These are phyloP conservation scores for Kokia cookei DNA, from an alignment of 441 rosid genomes.

Conservation along the genomic window DNA sequence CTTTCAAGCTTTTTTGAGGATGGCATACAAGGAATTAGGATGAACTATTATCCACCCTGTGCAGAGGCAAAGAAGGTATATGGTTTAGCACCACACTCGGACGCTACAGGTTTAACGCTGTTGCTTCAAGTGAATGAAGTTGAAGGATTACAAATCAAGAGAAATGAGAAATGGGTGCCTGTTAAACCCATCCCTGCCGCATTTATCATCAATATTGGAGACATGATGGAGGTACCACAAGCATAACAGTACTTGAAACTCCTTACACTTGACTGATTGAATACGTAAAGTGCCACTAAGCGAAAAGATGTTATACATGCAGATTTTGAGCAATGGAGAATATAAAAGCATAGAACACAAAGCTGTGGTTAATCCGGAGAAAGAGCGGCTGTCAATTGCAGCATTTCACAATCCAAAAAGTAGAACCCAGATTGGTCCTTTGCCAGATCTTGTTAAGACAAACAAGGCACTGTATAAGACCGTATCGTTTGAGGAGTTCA, in stretches of 20 bases:
- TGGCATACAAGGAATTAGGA: constrained; percentile 31
- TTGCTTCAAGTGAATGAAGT: constrained; percentile 34
- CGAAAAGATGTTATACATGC: not conserved
- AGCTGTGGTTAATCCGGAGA: constrained; percentile 18
- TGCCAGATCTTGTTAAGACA: constrained; percentile 5
- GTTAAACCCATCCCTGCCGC: constrained; percentile 32
- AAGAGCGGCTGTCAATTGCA: constrained; percentile 24
- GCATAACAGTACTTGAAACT: not conserved
- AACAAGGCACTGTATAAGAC: constrained; percentile 17
- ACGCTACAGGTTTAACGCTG: constrained; percentile 32
- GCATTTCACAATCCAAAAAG: constrained; percentile 20
- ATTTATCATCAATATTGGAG: constrained; percentile 34
- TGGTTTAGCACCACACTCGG: constrained; percentile 39
- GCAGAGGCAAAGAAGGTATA: constrained; percentile 21
- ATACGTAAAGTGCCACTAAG: not conserved
- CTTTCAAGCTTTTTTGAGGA: constrained; percentile 19
- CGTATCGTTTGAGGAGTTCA: not conserved
- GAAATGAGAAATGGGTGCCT: constrained; percentile 30
- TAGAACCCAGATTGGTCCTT: constrained; percentile 13
- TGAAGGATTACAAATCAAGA: constrained; percentile 38
- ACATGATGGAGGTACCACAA: constrained; percentile 30
- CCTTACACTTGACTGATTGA: not conserved
- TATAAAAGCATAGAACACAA: constrained; percentile 26
- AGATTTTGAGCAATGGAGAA: constrained; percentile 20
- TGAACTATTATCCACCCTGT: constrained; percentile 44